Evolutionary conservation across 2,329 filamentous ascomycete species (phyloP), one percentile per base, ranked within the genome.

Genomic region (Calonectria montana): DNA sequence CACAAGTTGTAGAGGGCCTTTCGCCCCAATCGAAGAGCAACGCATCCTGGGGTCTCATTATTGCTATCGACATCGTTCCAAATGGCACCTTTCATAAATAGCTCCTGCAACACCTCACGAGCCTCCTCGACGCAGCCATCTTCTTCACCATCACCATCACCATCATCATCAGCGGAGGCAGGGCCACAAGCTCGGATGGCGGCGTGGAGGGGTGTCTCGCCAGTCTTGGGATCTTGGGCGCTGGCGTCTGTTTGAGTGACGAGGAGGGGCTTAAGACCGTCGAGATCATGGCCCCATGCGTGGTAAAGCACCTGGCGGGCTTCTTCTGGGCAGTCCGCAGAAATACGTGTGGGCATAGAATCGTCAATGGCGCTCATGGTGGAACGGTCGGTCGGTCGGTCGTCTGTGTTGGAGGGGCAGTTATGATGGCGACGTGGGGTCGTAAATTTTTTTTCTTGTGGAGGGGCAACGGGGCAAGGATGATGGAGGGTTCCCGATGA

Each of bases 61-160:
- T 94, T 93, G 76, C 87, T 85, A 82, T 98, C 95, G 68, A 98
- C 87, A 82, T 98, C 96, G 85, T 99, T 99, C 97, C 97, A 99
- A 77, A 98, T 98, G 13, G 95, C 97, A 37, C 97, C 97, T 77
- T 94, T 93, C 79, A 96, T 89, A 72, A 98, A 91, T 9, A 98
- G 88, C 80, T 97, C 90, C 76, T 90, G 89, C 5, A 98, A 86
- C 0, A 93, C 92, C 65, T 91, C 90, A 67, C 89, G 88, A 3
- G 92, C 94, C 45, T 90, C 89, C 57, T 92, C 89, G 37, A 93
- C 82, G 29, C 83, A 81, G 65, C 84, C 77, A 29, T 85, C 83
- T 27, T 85, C 84, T 3, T 82, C 82, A 3, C 80, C 76, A 6
- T 74, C 75, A 16, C 75, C 71, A 12, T 79, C 76, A 4, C 76